A percentile compares a stretch with the other conserved stretches of the same genome.
phyloP scores from a whole-genome alignment of 2,329 filamentous ascomycete genomes.

The Penicillium sp. region DNA sequence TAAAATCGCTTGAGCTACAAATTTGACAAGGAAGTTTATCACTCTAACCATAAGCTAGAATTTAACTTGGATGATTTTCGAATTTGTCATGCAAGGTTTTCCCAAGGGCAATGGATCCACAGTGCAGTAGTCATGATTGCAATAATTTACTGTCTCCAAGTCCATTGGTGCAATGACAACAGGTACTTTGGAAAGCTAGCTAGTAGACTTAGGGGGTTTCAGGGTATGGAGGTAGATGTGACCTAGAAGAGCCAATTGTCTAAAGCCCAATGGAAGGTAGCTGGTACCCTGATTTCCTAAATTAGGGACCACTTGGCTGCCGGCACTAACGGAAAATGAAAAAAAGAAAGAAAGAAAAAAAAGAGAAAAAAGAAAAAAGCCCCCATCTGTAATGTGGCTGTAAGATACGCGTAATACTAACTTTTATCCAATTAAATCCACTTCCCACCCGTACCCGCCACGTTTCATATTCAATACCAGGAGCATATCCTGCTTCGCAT shows the following conservation, averaged over 20 bases:
- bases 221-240: background rate
- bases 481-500: constrained; percentile 7
- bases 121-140: too few species aligned
- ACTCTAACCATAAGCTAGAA: background rate
- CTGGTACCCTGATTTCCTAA: background rate
- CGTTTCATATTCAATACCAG: constrained; percentile 10
- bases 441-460: background rate
- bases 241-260: background rate
- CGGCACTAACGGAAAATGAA: background rate
- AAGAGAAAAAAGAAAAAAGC: background rate
- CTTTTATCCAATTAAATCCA: background rate
- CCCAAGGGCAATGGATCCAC: background rate
- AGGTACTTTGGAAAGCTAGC: too few species aligned
- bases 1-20: background rate
- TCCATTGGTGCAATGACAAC: too few species aligned
- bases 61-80: background rate
- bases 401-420: background rate
- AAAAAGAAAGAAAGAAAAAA: background rate
- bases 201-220: background rate
- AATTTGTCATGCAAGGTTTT: background rate
- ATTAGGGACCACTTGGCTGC: background rate
- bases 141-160: too few species aligned
- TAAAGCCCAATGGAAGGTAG: background rate
- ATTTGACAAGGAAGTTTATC: background rate
- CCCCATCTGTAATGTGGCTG: background rate